Evolutionary conservation across 768 basidiomycete genomes (phyloP).

Genomic region (Tulasnella sp.): DNA sequence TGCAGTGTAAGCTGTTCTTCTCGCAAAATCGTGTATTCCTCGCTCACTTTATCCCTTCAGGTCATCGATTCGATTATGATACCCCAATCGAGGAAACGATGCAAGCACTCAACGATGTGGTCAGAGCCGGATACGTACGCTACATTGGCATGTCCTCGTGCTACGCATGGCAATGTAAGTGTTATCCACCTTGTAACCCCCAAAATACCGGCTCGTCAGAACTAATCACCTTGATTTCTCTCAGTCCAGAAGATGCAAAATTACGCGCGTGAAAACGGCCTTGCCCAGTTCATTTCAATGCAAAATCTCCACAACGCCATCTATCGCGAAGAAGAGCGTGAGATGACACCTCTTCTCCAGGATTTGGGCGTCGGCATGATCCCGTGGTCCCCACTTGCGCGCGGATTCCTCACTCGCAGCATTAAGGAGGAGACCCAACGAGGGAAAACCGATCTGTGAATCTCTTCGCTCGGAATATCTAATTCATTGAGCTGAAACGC

Average conservation of each 20-base stretch:
- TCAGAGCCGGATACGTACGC: slow-evolving; percentile 47
- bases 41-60: slow-evolving; percentile 28
- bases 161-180: slow-evolving; percentile 36
- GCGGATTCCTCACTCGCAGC: slow-evolving; percentile 25
- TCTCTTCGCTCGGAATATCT: no score
- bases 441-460: slow-evolving; percentile 9
- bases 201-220: neutral
- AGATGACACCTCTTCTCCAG: slow-evolving; percentile 18
- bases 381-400: slow-evolving; percentile 19
- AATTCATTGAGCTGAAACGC: neutral
- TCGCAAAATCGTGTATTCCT: neutral
- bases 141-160: slow-evolving; percentile 45
- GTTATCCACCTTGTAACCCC: neutral
- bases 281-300: slow-evolving; percentile 19
- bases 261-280: slow-evolving; percentile 11
- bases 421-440: neutral
- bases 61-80: slow-evolving; percentile 48
- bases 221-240: neutral
- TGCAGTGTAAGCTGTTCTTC: slow-evolving; percentile 36
- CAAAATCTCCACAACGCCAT: slow-evolving; percentile 22
- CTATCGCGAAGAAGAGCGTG: slow-evolving; percentile 26
- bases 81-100: slow-evolving; percentile 52
- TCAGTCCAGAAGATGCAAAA: slow-evolving; percentile 25
- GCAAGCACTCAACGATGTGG: slow-evolving; percentile 51
- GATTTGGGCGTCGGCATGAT: slow-evolving; percentile 24